phyloP scores from a whole-genome alignment of 768 basidiomycete species.

The Russula ochroleuca region DNA sequence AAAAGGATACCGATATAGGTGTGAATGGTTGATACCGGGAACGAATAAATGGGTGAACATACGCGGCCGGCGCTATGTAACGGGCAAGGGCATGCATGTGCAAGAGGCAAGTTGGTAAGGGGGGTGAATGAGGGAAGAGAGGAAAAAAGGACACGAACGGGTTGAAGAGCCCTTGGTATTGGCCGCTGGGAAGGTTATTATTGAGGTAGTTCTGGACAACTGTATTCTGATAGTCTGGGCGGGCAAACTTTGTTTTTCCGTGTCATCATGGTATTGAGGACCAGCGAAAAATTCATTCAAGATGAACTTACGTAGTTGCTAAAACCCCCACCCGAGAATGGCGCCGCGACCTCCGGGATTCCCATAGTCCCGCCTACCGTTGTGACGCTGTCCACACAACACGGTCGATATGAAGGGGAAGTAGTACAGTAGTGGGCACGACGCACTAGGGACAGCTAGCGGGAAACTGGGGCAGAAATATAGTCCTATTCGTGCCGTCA shows the following conservation, averaged over 20 bases:
- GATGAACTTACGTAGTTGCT: slow-evolving; percentile 53
- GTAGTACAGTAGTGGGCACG: neutral
- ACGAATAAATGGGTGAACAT: slow-evolving; percentile 26
- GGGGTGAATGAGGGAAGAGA: neutral
- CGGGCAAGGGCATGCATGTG: neutral
- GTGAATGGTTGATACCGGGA: neutral
- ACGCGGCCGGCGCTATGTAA: slow-evolving; percentile 45
- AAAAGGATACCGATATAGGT: neutral
- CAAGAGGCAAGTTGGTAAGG: neutral
- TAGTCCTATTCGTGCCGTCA: slow-evolving; percentile 48
- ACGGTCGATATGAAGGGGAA: neutral
- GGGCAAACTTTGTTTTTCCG: slow-evolving; percentile 44
- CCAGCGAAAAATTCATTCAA: neutral
- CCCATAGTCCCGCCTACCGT: slow-evolving; percentile 61
- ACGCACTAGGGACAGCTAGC: slow-evolving; percentile 45
- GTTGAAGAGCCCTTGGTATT: slow-evolving; percentile 55
- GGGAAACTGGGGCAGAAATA: slow-evolving; percentile 56
- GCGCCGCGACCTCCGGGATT: slow-evolving; percentile 56
- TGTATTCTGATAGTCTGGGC: slow-evolving; percentile 48
- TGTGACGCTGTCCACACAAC: slow-evolving; percentile 49
- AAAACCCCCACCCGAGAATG: slow-evolving; percentile 72
- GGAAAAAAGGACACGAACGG: slow-evolving; percentile 43
- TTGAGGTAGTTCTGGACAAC: slow-evolving; percentile 44
- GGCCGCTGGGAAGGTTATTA: slow-evolving; percentile 38
- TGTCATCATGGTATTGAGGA: neutral